Percentiles rank a stretch among this genome's conserved stretches.
These are phyloP conservation scores for Blastocladiella emersonii DNA, from an alignment of 371 early-diverging fungal genomes.

Conservation along the genomic window DNA sequence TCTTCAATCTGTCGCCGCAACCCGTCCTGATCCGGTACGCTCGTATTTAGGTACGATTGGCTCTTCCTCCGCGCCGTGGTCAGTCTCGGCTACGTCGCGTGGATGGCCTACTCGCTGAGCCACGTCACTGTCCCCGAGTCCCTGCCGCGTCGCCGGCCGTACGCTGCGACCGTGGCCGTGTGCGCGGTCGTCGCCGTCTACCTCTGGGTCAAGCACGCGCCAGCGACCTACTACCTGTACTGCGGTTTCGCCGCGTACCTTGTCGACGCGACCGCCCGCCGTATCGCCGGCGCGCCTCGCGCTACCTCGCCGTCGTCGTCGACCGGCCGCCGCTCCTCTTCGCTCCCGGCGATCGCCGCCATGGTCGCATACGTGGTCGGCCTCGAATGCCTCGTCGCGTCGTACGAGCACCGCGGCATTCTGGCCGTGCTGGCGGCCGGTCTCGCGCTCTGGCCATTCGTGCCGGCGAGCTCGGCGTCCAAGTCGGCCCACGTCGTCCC, in stretches of 20 bases:
- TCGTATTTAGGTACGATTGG: constrained; percentile 68
- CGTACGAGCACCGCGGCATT: constrained; percentile 9
- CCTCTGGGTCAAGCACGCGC: constrained; percentile 56
- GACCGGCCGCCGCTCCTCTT: no score
- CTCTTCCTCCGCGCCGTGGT: constrained; percentile 69
- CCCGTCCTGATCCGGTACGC: constrained; percentile 28
- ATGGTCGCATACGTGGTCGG: not conserved
- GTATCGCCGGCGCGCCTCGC: no score
- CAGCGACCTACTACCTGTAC: constrained; percentile 71
- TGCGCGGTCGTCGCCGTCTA: not conserved
- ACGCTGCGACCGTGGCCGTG: not conserved
- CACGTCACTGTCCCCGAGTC: not conserved
- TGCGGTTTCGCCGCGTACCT: constrained; percentile 70
- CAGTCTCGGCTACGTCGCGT: constrained; percentile 78
- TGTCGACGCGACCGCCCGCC: constrained; percentile 34
- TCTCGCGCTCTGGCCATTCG: no score
- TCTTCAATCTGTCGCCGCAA: constrained; percentile 24
- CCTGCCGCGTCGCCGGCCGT: not conserved
- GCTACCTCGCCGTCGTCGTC: no score
- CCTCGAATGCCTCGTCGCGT: constrained; percentile 12
- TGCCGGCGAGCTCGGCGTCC: no score
- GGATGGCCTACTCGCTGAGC: constrained; percentile 52
- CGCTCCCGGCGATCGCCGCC: no score
- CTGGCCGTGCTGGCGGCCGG: not conserved
- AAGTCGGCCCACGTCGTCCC: no score